Conservation (phyloP, 2,329 filamentous ascomycete genomes). For the Tolypocladium inflatum region DNA sequence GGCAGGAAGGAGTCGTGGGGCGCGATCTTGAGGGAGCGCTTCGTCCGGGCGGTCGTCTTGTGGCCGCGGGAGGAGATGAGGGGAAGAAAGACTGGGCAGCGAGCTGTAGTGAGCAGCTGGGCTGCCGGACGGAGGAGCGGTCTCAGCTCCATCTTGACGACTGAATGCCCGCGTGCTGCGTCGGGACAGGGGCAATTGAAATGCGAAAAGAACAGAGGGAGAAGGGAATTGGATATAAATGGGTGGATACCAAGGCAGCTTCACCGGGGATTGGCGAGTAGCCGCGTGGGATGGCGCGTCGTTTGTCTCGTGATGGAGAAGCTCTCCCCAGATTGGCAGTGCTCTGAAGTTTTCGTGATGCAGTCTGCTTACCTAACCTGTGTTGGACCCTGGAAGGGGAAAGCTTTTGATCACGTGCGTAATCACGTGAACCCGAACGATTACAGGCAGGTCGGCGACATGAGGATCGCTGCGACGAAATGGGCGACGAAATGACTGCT, state of each 20-base stretch:
- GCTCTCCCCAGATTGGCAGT: neutral
- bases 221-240: neutral
- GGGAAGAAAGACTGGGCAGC: slow-evolving; percentile 11
- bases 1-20: slow-evolving; percentile 52
- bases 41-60: slow-evolving; percentile 44
- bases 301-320: neutral
- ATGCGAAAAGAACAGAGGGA: neutral
- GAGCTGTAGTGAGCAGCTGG: slow-evolving; percentile 18
- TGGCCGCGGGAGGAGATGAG: slow-evolving; percentile 28
- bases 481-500: neutral
- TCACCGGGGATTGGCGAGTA: neutral
- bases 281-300: neutral
- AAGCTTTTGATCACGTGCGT: neutral
- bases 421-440: neutral
- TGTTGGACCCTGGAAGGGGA: neutral
- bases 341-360: neutral
- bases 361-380: neutral
- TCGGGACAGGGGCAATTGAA: neutral
- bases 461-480: neutral
- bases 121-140: slow-evolving; percentile 23
- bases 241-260: neutral
- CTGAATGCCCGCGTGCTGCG: neutral
- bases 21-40: slow-evolving; percentile 47
- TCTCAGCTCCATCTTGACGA: slow-evolving; percentile 23
- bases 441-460: no score